Percentiles rank a stretch among this genome's conserved stretches.
These are phyloP conservation scores for Crithidia bombi DNA, from an alignment of 208 protist species.

Conservation along the genomic window DNA sequence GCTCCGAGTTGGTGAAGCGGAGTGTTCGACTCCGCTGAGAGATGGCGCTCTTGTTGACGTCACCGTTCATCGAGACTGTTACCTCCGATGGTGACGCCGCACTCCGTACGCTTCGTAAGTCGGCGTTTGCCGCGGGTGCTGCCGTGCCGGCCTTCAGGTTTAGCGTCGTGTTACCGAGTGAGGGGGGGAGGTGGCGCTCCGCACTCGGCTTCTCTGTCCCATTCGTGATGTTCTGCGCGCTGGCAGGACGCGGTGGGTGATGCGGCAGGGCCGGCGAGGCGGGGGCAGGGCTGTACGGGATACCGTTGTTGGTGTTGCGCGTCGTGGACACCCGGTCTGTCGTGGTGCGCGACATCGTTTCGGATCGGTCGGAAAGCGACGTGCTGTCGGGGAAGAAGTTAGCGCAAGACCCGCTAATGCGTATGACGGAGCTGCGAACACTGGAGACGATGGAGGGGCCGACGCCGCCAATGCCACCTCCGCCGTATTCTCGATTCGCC, in stretches of 20 bases:
- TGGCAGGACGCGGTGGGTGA: constrained; percentile 5
- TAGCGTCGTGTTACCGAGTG: not conserved
- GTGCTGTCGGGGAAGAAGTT: constrained; percentile 26
- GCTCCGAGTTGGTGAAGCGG: constrained; percentile 9
- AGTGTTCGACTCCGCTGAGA: constrained; percentile 1
- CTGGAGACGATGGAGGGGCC: constrained; percentile 19
- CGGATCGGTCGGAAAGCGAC: constrained; percentile 14
- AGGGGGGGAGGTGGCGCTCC: constrained; percentile 1
- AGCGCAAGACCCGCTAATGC: constrained; percentile 6
- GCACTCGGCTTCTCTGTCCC: not conserved
- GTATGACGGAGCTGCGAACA: constrained; percentile 18
- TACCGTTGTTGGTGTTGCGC: constrained; percentile 10
- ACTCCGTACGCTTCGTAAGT: not conserved
- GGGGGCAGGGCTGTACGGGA: not conserved
- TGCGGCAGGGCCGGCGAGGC: not conserved
- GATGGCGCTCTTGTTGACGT: not conserved
- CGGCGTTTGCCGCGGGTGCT: not conserved
- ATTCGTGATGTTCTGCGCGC: not conserved
- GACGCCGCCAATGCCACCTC: not conserved
- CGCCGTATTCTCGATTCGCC: constrained; percentile 42
- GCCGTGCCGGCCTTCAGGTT: not conserved
- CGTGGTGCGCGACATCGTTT: constrained; percentile 7
- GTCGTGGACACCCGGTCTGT: not conserved
- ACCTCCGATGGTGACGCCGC: constrained; percentile 20
- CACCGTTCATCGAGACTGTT: constrained; percentile 5